Percentiles rank a stretch among this genome's conserved stretches.
phyloP scores from a whole-genome alignment of 1,284 basidiomycete species.

The Cryptococcus sp. region DNA sequence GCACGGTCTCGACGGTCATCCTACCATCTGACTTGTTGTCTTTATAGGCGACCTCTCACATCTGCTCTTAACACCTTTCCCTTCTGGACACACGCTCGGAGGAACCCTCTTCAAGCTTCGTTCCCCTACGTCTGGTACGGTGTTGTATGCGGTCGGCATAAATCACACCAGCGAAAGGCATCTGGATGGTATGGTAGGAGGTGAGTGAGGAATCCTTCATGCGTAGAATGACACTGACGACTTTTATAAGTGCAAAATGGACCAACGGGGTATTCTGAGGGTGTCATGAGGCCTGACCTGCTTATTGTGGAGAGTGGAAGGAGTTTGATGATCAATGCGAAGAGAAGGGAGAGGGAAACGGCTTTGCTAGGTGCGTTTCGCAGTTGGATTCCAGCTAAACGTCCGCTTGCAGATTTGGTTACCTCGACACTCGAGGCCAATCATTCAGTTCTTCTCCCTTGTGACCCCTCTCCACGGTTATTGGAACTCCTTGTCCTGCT shows the following conservation, averaged over 20 bases:
- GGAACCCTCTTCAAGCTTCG: slow-evolving; percentile 99
- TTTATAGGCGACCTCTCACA: slow-evolving; percentile 45
- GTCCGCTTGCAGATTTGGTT: slow-evolving; percentile 66
- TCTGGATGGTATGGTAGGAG: slow-evolving; percentile 82
- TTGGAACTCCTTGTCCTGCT: slow-evolving; percentile 91
- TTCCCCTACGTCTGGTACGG: slow-evolving; percentile 91
- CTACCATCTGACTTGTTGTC: background rate
- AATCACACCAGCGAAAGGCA: slow-evolving; percentile 97
- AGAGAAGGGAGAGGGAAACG: slow-evolving; percentile 87
- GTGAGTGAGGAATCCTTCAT: slow-evolving; percentile 56
- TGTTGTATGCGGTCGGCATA: slow-evolving; percentile 92
- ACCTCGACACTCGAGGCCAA: slow-evolving; percentile 73
- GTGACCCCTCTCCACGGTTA: slow-evolving; percentile 89
- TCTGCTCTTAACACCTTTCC: slow-evolving; percentile 93
- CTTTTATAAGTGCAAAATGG: slow-evolving; percentile 55
- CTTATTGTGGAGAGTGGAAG: slow-evolving; percentile 92
- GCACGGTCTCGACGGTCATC: background rate
- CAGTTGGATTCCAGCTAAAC: background rate
- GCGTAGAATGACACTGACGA: slow-evolving; percentile 1
- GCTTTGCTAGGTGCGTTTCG: slow-evolving; percentile 72
- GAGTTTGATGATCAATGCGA: slow-evolving; percentile 75
- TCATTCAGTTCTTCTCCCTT: slow-evolving; percentile 86
- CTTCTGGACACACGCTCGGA: slow-evolving; percentile 92
- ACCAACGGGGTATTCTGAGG: slow-evolving; percentile 59
- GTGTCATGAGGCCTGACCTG: slow-evolving; percentile 82